Evolutionary conservation across 805 yeast species (phyloP), one percentile per base, ranked within the genome.

Genomic region (Pichia scutulata): DNA sequence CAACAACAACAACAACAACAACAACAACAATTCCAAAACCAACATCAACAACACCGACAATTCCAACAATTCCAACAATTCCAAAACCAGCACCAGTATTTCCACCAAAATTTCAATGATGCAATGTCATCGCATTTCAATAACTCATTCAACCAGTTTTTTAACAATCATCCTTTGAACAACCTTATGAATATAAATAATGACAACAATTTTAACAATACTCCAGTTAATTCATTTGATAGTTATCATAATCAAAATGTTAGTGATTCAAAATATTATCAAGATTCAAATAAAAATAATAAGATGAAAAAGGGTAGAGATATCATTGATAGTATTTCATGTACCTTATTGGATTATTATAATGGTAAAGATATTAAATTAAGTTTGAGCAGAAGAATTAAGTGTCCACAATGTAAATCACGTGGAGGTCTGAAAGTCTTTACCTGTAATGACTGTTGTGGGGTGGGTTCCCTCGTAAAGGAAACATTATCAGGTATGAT

Each of bases 301-400:
- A 37, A 24, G 10, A 43, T 50, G 43, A 63, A 63, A 14, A 71
- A 66, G 41, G 84, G 85, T 7, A 73, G 73, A 21, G 78, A 81
- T 54, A 83, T 84, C 47, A 71, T 68, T 51, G 87, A 84, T 60
- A 70, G 72, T 8, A 69, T 81, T 45, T 67, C 69, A 25, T 78
- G 82, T 41, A 60, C 80, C 0, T 63, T 84, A 45, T 72, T 69
- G 7, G 88, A 84, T 48, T 67, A 82, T 52, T 82, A 78, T 58
- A 66, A 60, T 37, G 89, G 90, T 2, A 81, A 79, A 57, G 66
- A 66, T 1, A 64, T 78, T 30, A 82, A 77, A 63, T 68, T 84
- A 24, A 78, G 77, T 45, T 66, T 84, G 13, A 75, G 77, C 4
- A 76, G 76, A 57, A 73, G 71, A 39, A 65, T 76, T 3, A 60